A percentile compares a stretch with the other conserved stretches of the same genome.
These are phyloP conservation scores for Tolypocladium endophyticum DNA, from an alignment of 2,329 filamentous ascomycete genomes.

Conservation along the genomic window DNA sequence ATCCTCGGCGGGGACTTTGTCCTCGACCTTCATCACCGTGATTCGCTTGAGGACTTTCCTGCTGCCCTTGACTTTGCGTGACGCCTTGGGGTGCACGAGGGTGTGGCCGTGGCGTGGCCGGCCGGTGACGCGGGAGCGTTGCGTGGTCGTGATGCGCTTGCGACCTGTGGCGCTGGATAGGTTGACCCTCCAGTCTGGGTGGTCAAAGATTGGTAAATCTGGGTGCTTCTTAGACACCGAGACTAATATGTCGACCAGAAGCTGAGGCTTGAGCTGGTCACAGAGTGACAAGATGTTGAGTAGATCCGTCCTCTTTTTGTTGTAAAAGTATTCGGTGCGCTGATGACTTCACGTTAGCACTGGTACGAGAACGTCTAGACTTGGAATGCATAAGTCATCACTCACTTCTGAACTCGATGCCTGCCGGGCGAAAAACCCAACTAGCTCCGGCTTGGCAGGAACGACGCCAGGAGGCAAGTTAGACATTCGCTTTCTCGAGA, in stretches of 20 bases:
- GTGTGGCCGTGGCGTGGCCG: conserved; percentile 20
- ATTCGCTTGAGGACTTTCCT: conserved; percentile 22
- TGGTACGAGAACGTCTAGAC: background rate
- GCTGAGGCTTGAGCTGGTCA: conserved; percentile 28
- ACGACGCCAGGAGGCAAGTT: conserved; percentile 18
- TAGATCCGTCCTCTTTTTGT: conserved; percentile 25
- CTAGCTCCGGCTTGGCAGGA: conserved; percentile 23
- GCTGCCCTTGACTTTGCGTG: conserved; percentile 18
- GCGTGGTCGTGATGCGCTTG: background rate
- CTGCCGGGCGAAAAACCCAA: conserved; percentile 26
- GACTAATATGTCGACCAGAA: conserved; percentile 29
- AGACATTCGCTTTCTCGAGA: conserved; percentile 21
- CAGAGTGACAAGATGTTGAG: conserved; percentile 29
- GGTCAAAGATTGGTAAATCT: conserved; percentile 30
- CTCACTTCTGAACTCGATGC: conserved; percentile 24
- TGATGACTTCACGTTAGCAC: conserved; percentile 7
- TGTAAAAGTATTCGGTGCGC: conserved; percentile 28
- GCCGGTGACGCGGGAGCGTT: conserved; percentile 7
- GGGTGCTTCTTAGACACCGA: conserved; percentile 31
- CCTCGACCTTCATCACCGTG: conserved; percentile 14
- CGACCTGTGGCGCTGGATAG: background rate
- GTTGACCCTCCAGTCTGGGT: conserved; percentile 27
- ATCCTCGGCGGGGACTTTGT: conserved; percentile 15
- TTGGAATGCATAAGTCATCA: background rate
- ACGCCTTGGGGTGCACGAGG: conserved; percentile 14